phyloP scores from a whole-genome alignment of 805 yeast species.

The Maudiozyma barnettii region DNA sequence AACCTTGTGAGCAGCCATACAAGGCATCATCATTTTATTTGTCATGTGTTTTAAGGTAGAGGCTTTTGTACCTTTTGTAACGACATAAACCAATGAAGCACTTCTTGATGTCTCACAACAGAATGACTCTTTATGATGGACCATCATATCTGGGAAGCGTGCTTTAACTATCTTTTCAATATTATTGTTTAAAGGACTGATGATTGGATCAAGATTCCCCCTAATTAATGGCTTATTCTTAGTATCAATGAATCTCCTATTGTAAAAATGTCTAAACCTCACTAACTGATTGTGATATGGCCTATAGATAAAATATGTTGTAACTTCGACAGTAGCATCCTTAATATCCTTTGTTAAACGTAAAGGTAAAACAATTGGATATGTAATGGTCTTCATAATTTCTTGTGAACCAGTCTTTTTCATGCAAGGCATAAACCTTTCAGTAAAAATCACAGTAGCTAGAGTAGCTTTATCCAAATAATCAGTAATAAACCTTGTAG shows the following conservation, averaged over 20 bases:
- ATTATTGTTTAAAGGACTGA: slow-evolving; percentile 51
- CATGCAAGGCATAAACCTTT: slow-evolving; percentile 47
- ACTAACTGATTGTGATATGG: slow-evolving; percentile 43
- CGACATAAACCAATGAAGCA: slow-evolving; percentile 33
- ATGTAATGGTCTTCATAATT: slow-evolving; percentile 38
- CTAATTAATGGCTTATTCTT: slow-evolving; percentile 56
- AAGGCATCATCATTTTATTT: background rate
- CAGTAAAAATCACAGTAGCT: slow-evolving; percentile 45
- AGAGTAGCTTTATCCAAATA: slow-evolving; percentile 49
- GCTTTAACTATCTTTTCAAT: slow-evolving; percentile 38
- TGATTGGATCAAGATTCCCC: slow-evolving; percentile 51
- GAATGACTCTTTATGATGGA: slow-evolving; percentile 35
- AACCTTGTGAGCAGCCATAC: background rate
- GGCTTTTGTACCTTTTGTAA: slow-evolving; percentile 28
- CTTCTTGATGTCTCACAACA: slow-evolving; percentile 53
- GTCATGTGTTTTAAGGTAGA: background rate
- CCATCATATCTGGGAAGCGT: slow-evolving; percentile 38
- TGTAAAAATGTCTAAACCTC: slow-evolving; percentile 41
- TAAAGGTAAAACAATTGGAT: slow-evolving; percentile 43
- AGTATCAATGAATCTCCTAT: slow-evolving; percentile 43
- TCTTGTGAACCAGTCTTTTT: slow-evolving; percentile 45
- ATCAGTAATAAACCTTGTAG: slow-evolving; percentile 37
- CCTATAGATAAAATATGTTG: slow-evolving; percentile 30
- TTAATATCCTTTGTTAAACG: slow-evolving; percentile 30
- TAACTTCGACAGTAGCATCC: slow-evolving; percentile 25